phyloP scores from a whole-genome alignment of 805 yeast species.

The Middelhovenomyces tepae region DNA sequence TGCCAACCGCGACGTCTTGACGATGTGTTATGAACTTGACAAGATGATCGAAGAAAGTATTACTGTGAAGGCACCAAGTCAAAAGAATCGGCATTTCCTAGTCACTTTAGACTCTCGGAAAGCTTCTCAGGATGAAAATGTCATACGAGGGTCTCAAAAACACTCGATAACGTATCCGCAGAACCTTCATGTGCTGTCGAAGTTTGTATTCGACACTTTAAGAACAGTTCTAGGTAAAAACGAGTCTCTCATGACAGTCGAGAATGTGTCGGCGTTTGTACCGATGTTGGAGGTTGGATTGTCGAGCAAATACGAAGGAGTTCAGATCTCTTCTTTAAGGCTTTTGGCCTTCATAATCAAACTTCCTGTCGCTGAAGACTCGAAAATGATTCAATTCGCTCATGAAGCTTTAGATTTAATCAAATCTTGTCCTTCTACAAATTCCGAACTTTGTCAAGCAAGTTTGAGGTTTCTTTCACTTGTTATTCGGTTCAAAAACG shows the following conservation, averaged over 20 bases:
- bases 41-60: conserved; percentile 15
- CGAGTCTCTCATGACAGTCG: conserved; percentile 46
- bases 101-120: conserved; percentile 58
- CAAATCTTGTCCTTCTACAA: conserved; percentile 69
- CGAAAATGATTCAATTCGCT: conserved; percentile 20
- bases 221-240: conserved; percentile 62
- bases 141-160: conserved; percentile 25
- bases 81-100: conserved; percentile 53
- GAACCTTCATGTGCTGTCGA: conserved; percentile 55
- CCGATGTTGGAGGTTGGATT: conserved; percentile 60
- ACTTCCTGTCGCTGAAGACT: conserved; percentile 50
- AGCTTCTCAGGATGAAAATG: conserved; percentile 31
- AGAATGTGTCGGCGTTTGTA: conserved; percentile 61
- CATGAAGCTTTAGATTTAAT: conserved; percentile 39
- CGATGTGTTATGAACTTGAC: conserved; percentile 61
- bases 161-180: conserved; percentile 42
- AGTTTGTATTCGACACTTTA: conserved; percentile 67
- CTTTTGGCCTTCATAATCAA: conserved; percentile 52
- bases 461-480: conserved; percentile 66
- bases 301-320: conserved; percentile 62
- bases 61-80: conserved; percentile 15
- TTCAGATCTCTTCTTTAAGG: conserved; percentile 59
- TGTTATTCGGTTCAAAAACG: conserved; percentile 57
- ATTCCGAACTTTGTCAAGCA: conserved; percentile 70
- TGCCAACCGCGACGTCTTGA: conserved; percentile 48